Evolutionary conservation across 2,329 filamentous ascomycete genomes (phyloP), one percentile per base, ranked within the genome.

Genomic region (Pseudocercospora crystallina): DNA sequence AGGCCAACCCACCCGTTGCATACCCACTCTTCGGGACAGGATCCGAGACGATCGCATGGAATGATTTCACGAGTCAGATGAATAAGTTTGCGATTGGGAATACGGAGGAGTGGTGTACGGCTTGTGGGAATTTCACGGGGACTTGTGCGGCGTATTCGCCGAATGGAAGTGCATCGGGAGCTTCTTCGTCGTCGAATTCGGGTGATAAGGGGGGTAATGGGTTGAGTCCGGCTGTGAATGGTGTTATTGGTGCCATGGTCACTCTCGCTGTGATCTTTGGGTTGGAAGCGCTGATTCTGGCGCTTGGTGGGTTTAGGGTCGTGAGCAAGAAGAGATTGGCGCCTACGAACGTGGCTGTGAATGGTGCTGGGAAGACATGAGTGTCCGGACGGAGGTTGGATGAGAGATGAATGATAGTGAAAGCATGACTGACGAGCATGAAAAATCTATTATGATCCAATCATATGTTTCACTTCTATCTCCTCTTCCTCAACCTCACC

Each of bases 221-320:
- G 8, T 76, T 95, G 26, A 86, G 85, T 43, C 81, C 77, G 33
- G 78, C 82, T 5, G 83, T 91, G n/a, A 89, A 88, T 0, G 89
- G 90, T 44, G 89, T 92, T 5, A 90, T 95, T 63, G 84, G 84
- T 32, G 84, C 84, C 0, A 80, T 86, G 76, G 83, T 87, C 13
- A 86, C 84, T 1, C 66, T 87, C 34, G 83, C 76, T 17, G 81
- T 86, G 9, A 73, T 86, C n/a, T 60, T 86, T 37, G 81, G 79
- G 0, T 47, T 82, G 9, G 78, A 80, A 57, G 76, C 72, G 1
- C 58, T 83, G 14, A 68, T 80, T 44, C 63, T 85, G 67, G 54
- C 83, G 37, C 47, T 80, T 7, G 80, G 77, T 56, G 82, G 82
- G 0, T 76, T 83, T 56, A 77, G 79, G 53, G 63, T 86, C n/a